Base-by-base conservation (phyloP, 2,329 filamentous ascomycete genomes). In the Chaetomium sp. region DNA sequence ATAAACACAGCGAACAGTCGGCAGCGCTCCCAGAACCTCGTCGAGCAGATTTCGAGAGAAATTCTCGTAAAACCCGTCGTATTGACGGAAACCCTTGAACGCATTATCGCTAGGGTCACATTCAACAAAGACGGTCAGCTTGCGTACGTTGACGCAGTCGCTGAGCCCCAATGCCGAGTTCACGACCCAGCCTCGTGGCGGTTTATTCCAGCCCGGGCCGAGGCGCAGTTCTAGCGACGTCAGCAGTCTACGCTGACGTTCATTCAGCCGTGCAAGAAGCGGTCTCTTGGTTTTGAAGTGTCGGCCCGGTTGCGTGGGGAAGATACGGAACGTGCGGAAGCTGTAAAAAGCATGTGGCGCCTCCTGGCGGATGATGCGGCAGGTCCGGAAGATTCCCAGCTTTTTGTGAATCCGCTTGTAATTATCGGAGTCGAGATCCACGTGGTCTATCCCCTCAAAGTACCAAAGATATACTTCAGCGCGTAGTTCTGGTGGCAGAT, bases 231-330 rank as follows among this genome's bases (percentile, higher is more conserved):
- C 84, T 2, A 91, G 71, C 0, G 79, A 79, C 0, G 78, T 84
- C 45, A 91, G 75, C 46, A 72, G 77, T 12, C 73, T 72, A 37
- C 86, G 80, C 67, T 87, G 85, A 35, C 72, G 73, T 0, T 79
- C 70, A 19, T 82, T 81, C 53, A 91, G 70, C 14, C 87, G 82
- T 5, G 84, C 79, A 34, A 91, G 75, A 0, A 91, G 74, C 1
- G 87, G 87, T 62, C 81, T 82, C 71, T 88, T 88, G 35, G 83
- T 84, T 71, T 89, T 86, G 74, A 88, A 88, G 70, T 86, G 84
- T 41, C 79, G 77, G 45, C 83, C 83, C 5, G 79, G 79, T 27
- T 79, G 74, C 3, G 79, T 83, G 10, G 86, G 85, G 64, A 89
- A 90, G 38, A 91, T 68, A 53, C 85, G 83, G 52, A 87, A 79